These are phyloP conservation scores for Fusarium setosum DNA, from an alignment of 2,329 filamentous ascomycete genomes.

Conservation along the genomic window DNA sequence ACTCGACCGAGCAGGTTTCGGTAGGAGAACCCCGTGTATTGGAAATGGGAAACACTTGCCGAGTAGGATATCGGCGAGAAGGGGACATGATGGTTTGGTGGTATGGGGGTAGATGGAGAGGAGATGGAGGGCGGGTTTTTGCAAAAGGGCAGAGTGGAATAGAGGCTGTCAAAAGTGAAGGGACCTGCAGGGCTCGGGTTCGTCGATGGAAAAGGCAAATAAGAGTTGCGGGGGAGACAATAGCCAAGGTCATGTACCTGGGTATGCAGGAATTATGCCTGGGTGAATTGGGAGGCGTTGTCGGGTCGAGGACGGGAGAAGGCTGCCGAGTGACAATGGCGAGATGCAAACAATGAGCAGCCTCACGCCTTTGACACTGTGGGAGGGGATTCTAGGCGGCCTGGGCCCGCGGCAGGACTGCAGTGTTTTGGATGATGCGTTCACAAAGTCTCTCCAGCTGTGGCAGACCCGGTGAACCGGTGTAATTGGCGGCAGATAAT, in stretches of 20 bases:
- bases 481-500: constrained; percentile 6
- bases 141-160: constrained; percentile 1
- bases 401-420: not conserved
- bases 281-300: constrained; percentile 3
- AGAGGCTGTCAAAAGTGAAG: not conserved
- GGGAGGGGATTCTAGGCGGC: not conserved
- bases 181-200: not conserved
- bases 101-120: not conserved
- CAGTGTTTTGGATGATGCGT: not conserved
- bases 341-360: constrained; percentile 9
- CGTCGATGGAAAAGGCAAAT: constrained; percentile 4
- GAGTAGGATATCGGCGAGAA: constrained; percentile 1
- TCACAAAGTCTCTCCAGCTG: not conserved
- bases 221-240: constrained; percentile 10
- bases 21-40: constrained; percentile 10
- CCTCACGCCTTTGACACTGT: constrained; percentile 13
- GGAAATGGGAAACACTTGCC: constrained; percentile 13
- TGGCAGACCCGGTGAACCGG: not conserved
- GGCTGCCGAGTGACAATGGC: constrained; percentile 14
- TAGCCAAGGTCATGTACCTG: too few species aligned
- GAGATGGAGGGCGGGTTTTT: not conserved
- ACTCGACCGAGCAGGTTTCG: not conserved
- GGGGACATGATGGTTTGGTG: constrained; percentile 12
- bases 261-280: constrained; percentile 15
- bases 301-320: constrained; percentile 10